A percentile compares a stretch with the other conserved stretches of the same genome.
Evolutionary conservation across 768 basidiomycete genomes (phyloP).

Genomic region (Agaricus sinodeliciosus): DNA sequence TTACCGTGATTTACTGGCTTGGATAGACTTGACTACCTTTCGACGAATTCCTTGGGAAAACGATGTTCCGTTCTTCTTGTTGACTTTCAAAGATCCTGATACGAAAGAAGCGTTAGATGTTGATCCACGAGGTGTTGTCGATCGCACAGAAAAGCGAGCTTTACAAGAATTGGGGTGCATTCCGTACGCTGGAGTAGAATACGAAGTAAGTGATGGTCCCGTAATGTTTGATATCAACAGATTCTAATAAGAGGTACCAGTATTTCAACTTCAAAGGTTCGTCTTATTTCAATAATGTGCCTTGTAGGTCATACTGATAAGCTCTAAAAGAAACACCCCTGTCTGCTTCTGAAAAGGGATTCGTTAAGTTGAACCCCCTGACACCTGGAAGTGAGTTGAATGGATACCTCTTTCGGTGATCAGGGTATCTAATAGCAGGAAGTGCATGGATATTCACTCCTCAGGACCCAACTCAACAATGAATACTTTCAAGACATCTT

Average conservation of each 20-base stretch:
- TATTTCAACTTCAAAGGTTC: conserved; percentile 89
- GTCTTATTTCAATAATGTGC: not conserved
- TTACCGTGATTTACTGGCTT: conserved; percentile 82
- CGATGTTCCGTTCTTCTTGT: conserved; percentile 87
- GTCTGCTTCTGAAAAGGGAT: conserved; percentile 71
- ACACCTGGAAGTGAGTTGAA: conserved; percentile 85
- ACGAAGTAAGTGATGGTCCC: conserved; percentile 54
- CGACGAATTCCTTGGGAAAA: conserved; percentile 91
- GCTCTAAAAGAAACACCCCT: conserved; percentile 66
- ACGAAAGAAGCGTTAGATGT: conserved; percentile 70
- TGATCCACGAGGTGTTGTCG: conserved; percentile 83
- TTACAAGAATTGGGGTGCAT: conserved; percentile 33
- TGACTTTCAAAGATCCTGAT: conserved; percentile 86
- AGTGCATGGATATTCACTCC: conserved; percentile 98
- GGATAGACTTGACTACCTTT: conserved; percentile 81
- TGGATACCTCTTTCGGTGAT: not conserved
- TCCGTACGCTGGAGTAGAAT: conserved; percentile 87
- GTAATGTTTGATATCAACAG: not conserved
- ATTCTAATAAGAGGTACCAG: conserved; percentile 25
- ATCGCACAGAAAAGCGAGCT: conserved; percentile 32
- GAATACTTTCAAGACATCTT: conserved; percentile 88
- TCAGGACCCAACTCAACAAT: conserved; percentile 85
- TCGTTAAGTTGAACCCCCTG: conserved; percentile 64
- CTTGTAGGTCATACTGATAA: not conserved
- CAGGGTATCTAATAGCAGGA: not conserved